A percentile compares a stretch with the other conserved stretches of the same genome.
phyloP scores from a whole-genome alignment of 176 grass and related monocot genomes.

The Oryza australiensis region DNA sequence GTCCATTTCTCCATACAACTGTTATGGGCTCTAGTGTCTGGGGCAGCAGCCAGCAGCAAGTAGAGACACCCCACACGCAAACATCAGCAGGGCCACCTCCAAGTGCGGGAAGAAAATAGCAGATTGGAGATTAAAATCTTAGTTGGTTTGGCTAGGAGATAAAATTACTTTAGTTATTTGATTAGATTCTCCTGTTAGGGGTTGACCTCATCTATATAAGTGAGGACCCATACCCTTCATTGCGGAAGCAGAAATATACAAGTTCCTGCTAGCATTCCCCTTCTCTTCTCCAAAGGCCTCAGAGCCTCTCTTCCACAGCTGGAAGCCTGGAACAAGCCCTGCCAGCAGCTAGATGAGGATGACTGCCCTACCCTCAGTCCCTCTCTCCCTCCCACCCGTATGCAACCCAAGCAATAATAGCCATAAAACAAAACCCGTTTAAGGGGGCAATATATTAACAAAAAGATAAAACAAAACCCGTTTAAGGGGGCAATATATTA shows the following conservation, averaged over 20 bases:
- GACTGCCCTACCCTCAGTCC: not conserved
- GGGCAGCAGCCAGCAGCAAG: not conserved
- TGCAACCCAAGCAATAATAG: not conserved
- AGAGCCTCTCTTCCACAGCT: not conserved
- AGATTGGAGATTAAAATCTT: not conserved
- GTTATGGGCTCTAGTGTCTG: not conserved
- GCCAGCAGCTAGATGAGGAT: not conserved
- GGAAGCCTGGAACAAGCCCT: not conserved
- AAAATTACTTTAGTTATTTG: not conserved
- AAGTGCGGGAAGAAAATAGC: not conserved
- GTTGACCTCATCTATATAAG: not conserved
- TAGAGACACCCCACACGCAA: not conserved
- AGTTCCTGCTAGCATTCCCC: not conserved
- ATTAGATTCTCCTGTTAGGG: not conserved
- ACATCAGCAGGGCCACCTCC: not conserved
- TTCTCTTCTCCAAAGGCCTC: not conserved
- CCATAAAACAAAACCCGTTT: constrained; percentile 10
- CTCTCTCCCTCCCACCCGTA: not conserved
- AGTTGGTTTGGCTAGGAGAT: not conserved
- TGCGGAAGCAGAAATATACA: not conserved
- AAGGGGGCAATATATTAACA: constrained; percentile 11
- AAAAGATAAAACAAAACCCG: constrained; percentile 9
- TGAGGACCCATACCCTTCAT: not conserved
- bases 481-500: constrained; percentile 10
- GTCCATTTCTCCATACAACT: not conserved